Evolutionary conservation across 495 filamentous ascomycete species (phyloP).

Genomic region (Aspergillus incahuasiensis): DNA sequence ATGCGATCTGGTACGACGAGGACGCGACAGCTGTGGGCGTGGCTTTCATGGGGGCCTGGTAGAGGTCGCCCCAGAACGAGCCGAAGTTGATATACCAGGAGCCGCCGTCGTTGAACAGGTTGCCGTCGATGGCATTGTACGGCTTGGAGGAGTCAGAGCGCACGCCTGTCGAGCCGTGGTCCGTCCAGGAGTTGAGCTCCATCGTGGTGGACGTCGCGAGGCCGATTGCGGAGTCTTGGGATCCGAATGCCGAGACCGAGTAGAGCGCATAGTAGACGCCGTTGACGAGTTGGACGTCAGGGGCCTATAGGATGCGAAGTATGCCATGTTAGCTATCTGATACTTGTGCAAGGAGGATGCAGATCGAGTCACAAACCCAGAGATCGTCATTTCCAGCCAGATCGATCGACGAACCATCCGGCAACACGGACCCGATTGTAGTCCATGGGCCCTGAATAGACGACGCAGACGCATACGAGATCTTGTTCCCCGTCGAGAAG

Average conservation of each 20-base stretch:
- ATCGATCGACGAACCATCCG: slow-evolving; percentile 56
- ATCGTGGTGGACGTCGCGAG: slow-evolving; percentile 60
- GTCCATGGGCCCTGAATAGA: slow-evolving; percentile 65
- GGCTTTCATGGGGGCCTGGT: slow-evolving; percentile 56
- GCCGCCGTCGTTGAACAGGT: slow-evolving; percentile 48
- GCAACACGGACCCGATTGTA: slow-evolving; percentile 52
- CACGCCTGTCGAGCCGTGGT: slow-evolving; percentile 51
- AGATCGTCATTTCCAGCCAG: slow-evolving; percentile 55
- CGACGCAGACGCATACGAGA: slow-evolving; percentile 58
- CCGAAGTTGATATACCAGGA: slow-evolving; percentile 61
- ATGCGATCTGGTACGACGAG: slow-evolving; percentile 48
- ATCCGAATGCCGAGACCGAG: slow-evolving; percentile 62
- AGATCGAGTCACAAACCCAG: slow-evolving; percentile 53
- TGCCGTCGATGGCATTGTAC: slow-evolving; percentile 73
- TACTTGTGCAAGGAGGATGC: not conserved
- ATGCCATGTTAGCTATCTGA: slow-evolving; percentile 1
- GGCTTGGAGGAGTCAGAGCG: slow-evolving; percentile 35
- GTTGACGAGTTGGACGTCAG: slow-evolving; percentile 55
- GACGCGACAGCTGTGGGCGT: slow-evolving; percentile 35
- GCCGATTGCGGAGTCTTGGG: slow-evolving; percentile 62
- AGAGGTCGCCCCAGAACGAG: slow-evolving; percentile 66
- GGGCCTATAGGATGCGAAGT: slow-evolving; percentile 56
- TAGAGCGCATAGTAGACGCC: slow-evolving; percentile 68
- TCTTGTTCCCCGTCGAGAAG: slow-evolving; percentile 64
- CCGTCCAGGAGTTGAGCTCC: slow-evolving; percentile 56